Evolutionary conservation across 345 rosid species (phyloP).

Genomic region (Brassica cretica): DNA sequence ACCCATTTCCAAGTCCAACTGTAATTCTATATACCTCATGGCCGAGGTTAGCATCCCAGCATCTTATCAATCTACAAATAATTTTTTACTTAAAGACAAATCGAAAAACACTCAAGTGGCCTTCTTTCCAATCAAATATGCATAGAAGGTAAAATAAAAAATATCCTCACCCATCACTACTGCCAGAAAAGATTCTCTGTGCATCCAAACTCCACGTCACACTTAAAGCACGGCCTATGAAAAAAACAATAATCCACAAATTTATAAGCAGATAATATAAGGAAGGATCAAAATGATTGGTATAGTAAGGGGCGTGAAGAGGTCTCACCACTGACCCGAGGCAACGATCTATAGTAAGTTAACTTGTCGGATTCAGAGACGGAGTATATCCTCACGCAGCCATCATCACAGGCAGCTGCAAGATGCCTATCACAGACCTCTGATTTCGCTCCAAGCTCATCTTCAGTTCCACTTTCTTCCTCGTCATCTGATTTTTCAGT

Average conservation of each 20-base stretch:
- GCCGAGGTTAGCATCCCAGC: slow-evolving; percentile 78
- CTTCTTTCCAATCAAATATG: background rate
- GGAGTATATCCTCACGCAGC: slow-evolving; percentile 68
- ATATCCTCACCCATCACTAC: slow-evolving; percentile 85
- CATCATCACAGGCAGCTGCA: slow-evolving; percentile 95
- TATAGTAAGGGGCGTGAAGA: slow-evolving; percentile 30
- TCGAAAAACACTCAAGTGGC: background rate
- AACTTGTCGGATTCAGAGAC: slow-evolving; percentile 58
- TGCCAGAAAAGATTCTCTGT: slow-evolving; percentile 68
- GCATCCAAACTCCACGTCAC: slow-evolving; percentile 78
- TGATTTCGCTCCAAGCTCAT: slow-evolving; percentile 45
- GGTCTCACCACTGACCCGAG: slow-evolving; percentile 96
- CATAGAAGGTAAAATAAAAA: background rate
- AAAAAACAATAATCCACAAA: slow-evolving; percentile 29
- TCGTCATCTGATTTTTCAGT: slow-evolving; percentile 44
- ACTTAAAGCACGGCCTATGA: slow-evolving; percentile 75
- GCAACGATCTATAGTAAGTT: slow-evolving; percentile 65
- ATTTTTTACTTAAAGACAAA: background rate
- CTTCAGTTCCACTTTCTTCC: slow-evolving; percentile 62
- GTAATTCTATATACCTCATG: slow-evolving; percentile 84
- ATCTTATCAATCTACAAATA: slow-evolving; percentile 73
- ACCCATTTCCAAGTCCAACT: slow-evolving; percentile 67
- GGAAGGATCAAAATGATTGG: slow-evolving; percentile 13
- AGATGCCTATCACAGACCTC: slow-evolving; percentile 45
- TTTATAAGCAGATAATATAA: slow-evolving; percentile 18